Evolutionary conservation across 352 stramenopile species (phyloP), one percentile per base, ranked within the genome.

Genomic region (Pythium aquatile): DNA sequence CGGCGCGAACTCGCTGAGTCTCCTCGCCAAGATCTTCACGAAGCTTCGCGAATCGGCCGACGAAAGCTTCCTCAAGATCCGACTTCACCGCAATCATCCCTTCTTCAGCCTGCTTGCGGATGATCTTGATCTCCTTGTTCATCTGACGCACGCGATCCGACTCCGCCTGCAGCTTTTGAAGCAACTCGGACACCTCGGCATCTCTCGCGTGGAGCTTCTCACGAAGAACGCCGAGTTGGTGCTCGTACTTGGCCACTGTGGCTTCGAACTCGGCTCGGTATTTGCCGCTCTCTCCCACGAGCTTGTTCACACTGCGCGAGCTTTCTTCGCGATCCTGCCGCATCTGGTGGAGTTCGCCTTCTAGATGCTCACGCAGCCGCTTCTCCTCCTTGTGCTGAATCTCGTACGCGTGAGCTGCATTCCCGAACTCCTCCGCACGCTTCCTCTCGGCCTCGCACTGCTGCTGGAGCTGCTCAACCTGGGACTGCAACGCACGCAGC

Each of bases 211-310:
- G 54, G 6, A 76, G 70, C 37, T 73, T 72, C 35, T 88, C 77
- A 53, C 79, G 76, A 46, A 80, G 59, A 28, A 73, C 55, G 24
- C 73, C 59, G 4, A 90, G 54, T 48, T 86, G 69, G 4, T 85
- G 72, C 57, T 90, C 81, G 48, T 88, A 76, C 32, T 87, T 75
- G 4, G 75, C 57, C 8, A 64, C 65, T 30, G 73, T 71, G 11
- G 66, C 69, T n/a, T 80, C 70, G 24, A 79, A 65, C 1, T 87
- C 74, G 0, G 74, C 75, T 33, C 85, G 73, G 33, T 81, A 49
- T 30, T 83, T 79, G 8, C 74, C 65, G 20, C 78, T 73, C 42
- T 88, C 73, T n/a, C 58, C 63, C 48, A 79, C 57, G 3, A 88
- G 33, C 8, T 76, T 64, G 30, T 81, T 78, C 33, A 86, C 39